These are phyloP conservation scores for Kurtzmaniella cleridarum DNA, from an alignment of 805 yeast genomes.

Conservation along the genomic window DNA sequence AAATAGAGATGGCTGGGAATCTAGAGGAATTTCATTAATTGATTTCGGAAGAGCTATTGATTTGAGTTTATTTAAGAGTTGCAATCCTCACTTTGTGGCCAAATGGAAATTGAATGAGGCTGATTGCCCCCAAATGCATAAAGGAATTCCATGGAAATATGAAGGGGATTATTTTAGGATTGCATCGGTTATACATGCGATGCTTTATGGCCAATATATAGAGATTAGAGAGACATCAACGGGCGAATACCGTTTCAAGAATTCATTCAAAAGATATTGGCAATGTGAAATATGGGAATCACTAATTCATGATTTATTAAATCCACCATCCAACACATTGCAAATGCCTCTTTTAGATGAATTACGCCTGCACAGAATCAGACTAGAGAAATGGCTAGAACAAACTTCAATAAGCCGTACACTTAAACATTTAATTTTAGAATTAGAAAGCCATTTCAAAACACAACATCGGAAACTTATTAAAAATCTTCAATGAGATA, in stretches of 20 bases:
- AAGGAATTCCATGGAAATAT: slow-evolving; percentile 60
- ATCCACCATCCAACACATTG: slow-evolving; percentile 32
- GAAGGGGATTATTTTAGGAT: slow-evolving; percentile 82
- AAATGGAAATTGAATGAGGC: slow-evolving; percentile 59
- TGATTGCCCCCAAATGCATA: slow-evolving; percentile 69
- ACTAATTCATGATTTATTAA: slow-evolving; percentile 58
- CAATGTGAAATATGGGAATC: slow-evolving; percentile 64
- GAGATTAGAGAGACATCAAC: slow-evolving; percentile 27
- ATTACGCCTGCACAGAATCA: slow-evolving; percentile 26
- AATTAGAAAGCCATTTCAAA: slow-evolving; percentile 27
- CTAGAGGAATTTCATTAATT: slow-evolving; percentile 52
- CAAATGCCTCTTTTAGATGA: slow-evolving; percentile 37
- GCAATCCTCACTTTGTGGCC: slow-evolving; percentile 46
- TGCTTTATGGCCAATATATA: slow-evolving; percentile 67
- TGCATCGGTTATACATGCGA: slow-evolving; percentile 66
- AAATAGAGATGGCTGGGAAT: slow-evolving; percentile 41
- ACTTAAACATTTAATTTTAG: slow-evolving; percentile 27
- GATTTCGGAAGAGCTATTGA: slow-evolving; percentile 85
- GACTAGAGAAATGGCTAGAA: slow-evolving; percentile 40
- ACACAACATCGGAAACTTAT: slow-evolving; percentile 10
- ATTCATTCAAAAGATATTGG: slow-evolving; percentile 69
- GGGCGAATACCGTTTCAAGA: slow-evolving; percentile 31
- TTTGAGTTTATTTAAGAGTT: slow-evolving; percentile 44
- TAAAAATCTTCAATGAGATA: slow-evolving; percentile 1
- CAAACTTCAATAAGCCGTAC: slow-evolving; percentile 12